Evolutionary conservation across 192 early-diverging fungal species (phyloP).

Genomic region (Kappamyces sp.): DNA sequence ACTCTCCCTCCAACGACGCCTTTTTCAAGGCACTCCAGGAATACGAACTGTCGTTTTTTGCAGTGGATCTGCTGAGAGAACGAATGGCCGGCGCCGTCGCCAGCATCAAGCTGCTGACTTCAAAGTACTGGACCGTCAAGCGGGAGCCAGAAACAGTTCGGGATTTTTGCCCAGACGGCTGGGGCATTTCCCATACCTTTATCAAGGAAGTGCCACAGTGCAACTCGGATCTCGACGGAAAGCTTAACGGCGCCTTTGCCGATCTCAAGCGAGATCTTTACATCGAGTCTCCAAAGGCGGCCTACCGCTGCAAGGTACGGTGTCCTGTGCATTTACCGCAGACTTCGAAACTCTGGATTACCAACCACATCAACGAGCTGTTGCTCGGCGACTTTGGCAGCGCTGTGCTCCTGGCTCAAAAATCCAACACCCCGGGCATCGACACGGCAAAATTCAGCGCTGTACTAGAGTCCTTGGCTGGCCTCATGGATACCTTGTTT

Average conservation of each 20-base stretch:
- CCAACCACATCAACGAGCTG: conserved; percentile 10
- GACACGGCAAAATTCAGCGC: too few species aligned
- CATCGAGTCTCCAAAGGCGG: conserved; percentile 4
- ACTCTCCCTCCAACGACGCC: too few species aligned
- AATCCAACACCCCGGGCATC: neutral
- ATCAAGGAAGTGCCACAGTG: conserved; percentile 8
- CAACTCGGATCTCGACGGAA: neutral
- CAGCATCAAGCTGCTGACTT: neutral
- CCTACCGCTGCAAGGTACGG: neutral
- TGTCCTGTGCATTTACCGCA: neutral
- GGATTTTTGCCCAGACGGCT: conserved; percentile 12
- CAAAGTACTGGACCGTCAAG: conserved; percentile 3
- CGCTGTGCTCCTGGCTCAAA: neutral
- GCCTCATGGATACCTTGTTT: conserved; percentile 11
- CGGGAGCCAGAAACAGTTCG: neutral
- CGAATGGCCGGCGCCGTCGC: too few species aligned
- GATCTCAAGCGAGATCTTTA: conserved; percentile 1
- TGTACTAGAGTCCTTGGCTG: neutral
- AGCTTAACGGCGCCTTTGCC: neutral
- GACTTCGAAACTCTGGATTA: conserved; percentile 6
- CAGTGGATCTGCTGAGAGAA: too few species aligned
- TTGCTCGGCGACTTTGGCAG: conserved; percentile 5
- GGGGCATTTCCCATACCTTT: conserved; percentile 1
- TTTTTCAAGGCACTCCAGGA: too few species aligned
- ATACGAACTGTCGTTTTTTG: too few species aligned